Evolutionary conservation across 2,329 filamentous ascomycete genomes (phyloP).

Genomic region (Cladosporium sp.): DNA sequence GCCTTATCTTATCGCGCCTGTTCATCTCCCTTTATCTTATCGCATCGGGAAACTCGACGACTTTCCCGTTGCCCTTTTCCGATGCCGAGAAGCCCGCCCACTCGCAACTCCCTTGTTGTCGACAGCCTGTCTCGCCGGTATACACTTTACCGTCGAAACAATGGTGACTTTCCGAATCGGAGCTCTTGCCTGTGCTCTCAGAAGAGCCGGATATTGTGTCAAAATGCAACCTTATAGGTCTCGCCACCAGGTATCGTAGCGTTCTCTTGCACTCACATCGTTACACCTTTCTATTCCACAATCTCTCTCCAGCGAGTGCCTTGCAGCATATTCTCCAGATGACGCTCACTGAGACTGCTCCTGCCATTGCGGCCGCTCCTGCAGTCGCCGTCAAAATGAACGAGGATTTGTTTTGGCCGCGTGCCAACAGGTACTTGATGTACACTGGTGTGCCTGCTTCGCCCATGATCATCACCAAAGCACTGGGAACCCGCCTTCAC

Average conservation of each 20-base stretch:
- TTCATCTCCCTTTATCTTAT: too few relatives aligned
- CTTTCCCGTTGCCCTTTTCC: not conserved
- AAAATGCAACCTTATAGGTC: not conserved
- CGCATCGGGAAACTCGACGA: not conserved
- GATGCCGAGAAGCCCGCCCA: too few relatives aligned
- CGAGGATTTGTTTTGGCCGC: not conserved
- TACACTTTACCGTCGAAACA: not conserved
- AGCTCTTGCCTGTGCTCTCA: not conserved
- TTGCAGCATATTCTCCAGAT: not conserved
- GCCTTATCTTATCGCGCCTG: too few relatives aligned
- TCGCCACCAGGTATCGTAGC: not conserved
- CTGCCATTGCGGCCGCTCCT: not conserved
- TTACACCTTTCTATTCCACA: not conserved
- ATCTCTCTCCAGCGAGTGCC: not conserved
- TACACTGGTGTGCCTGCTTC: slow-evolving; percentile 40
- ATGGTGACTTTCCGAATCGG: not conserved
- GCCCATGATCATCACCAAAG: slow-evolving; percentile 41
- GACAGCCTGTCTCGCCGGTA: too few relatives aligned
- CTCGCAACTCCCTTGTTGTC: too few relatives aligned
- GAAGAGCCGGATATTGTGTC: not conserved
- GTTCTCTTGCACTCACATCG: not conserved
- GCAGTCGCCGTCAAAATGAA: not conserved
- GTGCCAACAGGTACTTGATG: slow-evolving; percentile 35
- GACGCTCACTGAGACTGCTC: not conserved
- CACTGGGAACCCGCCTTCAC: slow-evolving; percentile 46